phyloP scores from a whole-genome alignment of 495 filamentous ascomycete genomes.

The Neurospora sp. region DNA sequence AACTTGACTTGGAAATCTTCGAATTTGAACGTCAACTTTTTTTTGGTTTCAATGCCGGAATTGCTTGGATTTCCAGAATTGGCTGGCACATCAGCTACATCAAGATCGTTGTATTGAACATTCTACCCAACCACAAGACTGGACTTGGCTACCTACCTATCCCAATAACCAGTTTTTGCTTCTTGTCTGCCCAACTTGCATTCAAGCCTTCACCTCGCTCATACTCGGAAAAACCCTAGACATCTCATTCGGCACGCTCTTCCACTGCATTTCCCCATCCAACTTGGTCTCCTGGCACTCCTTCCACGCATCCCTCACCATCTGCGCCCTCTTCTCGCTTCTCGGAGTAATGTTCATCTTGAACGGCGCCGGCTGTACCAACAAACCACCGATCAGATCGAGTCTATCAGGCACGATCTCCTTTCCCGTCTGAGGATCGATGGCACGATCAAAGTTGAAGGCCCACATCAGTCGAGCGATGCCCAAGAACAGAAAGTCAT shows the following conservation, averaged over 20 bases:
- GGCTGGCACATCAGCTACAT: too few species aligned
- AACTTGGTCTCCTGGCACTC: conserved; percentile 12
- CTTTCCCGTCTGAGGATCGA: conserved; percentile 11
- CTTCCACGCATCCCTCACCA: conserved; percentile 17
- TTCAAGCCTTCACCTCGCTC: background rate
- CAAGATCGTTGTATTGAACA: too few species aligned
- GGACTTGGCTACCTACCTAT: too few species aligned
- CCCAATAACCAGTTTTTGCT: too few species aligned
- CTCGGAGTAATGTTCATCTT: conserved; percentile 11
- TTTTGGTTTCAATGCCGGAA: too few species aligned
- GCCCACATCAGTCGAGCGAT: conserved; percentile 39
- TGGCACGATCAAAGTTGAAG: conserved; percentile 27
- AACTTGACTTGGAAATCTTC: too few species aligned
- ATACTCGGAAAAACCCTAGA: background rate
- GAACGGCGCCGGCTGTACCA: conserved; percentile 10
- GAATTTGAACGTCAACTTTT: too few species aligned
- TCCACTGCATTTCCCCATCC: conserved; percentile 15
- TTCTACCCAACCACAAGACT: too few species aligned
- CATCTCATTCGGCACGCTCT: conserved; percentile 12
- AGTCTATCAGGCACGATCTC: conserved; percentile 22
- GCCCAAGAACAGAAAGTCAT: conserved; percentile 36
- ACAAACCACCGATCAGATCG: conserved; percentile 21
- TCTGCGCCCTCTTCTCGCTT: conserved; percentile 9
- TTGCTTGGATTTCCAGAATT: too few species aligned
- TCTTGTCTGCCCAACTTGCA: background rate